Evolutionary conservation across 495 filamentous ascomycete genomes (phyloP).

Genomic region (Aspergillus homomorphus): DNA sequence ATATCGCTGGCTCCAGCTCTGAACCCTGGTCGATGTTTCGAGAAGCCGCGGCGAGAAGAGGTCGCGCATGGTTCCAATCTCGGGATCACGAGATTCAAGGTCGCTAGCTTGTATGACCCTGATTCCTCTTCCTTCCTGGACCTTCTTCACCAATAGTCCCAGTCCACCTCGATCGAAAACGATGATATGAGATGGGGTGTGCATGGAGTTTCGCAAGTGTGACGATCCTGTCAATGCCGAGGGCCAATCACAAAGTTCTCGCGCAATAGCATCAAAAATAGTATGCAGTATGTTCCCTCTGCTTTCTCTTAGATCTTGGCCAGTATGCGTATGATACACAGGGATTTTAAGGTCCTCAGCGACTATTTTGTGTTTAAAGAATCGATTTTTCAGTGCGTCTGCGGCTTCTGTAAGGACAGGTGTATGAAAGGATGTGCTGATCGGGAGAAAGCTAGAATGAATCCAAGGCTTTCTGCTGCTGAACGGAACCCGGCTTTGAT

Average conservation of each 20-base stretch:
- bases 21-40: slow-evolving; percentile 12
- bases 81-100: slow-evolving; percentile 18
- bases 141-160: slow-evolving; percentile 11
- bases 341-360: slow-evolving; percentile 25
- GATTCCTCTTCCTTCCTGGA: slow-evolving; percentile 18
- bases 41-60: slow-evolving; percentile 16
- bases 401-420: slow-evolving; percentile 26
- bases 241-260: slow-evolving; percentile 19
- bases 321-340: slow-evolving; percentile 34
- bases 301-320: slow-evolving; percentile 22
- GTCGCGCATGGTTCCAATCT: slow-evolving; percentile 20
- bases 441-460: slow-evolving; percentile 24
- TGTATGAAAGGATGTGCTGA: slow-evolving; percentile 36
- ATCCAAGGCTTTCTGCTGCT: slow-evolving; percentile 20
- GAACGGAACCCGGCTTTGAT: slow-evolving; percentile 22
- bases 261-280: slow-evolving; percentile 26
- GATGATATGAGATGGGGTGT: slow-evolving; percentile 16
- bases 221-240: slow-evolving; percentile 3
- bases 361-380: slow-evolving; percentile 15
- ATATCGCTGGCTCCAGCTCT: slow-evolving; percentile 24
- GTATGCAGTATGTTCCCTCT: slow-evolving; percentile 17
- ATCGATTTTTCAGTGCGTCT: slow-evolving; percentile 14
- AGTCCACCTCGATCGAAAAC: slow-evolving; percentile 22
- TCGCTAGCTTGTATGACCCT: slow-evolving; percentile 18
- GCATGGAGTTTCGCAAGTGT: background rate